A percentile compares a stretch with the other conserved stretches of the same genome.
phyloP scores from a whole-genome alignment of 306 rosid species.

The Sphenostylis stenocarpa region DNA sequence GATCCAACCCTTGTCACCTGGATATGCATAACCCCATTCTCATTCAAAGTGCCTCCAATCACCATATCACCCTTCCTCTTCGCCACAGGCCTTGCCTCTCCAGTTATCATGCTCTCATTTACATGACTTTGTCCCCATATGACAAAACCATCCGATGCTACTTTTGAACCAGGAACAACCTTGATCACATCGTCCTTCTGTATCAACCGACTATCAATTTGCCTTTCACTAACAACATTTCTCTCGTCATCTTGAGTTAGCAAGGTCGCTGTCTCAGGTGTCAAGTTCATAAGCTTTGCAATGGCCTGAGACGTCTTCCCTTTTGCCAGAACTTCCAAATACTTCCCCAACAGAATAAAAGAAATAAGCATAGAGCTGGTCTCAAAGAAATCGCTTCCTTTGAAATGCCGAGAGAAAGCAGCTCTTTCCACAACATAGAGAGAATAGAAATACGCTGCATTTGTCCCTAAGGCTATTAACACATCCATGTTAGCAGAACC shows the following conservation, averaged over 20 bases:
- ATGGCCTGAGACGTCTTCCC: slow-evolving; percentile 86
- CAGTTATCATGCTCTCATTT: slow-evolving; percentile 92
- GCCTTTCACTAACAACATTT: slow-evolving; percentile 48
- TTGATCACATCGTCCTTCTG: slow-evolving; percentile 75
- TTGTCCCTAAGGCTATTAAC: slow-evolving; percentile 78
- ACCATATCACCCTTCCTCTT: slow-evolving; percentile 66
- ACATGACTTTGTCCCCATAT: slow-evolving; percentile 75
- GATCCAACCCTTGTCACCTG: slow-evolving; percentile 85
- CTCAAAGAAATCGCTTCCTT: slow-evolving; percentile 82
- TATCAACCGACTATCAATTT: slow-evolving; percentile 64
- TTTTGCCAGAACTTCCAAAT: slow-evolving; percentile 78
- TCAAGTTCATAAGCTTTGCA: slow-evolving; percentile 80
- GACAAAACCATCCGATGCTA: slow-evolving; percentile 74
- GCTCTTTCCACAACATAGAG: slow-evolving; percentile 67
- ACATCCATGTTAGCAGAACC: slow-evolving; percentile 89
- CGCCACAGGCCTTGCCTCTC: slow-evolving; percentile 63
- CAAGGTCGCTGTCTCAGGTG: slow-evolving; percentile 68
- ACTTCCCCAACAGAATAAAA: slow-evolving; percentile 79
- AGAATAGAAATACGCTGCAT: slow-evolving; percentile 87
- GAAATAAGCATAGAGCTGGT: slow-evolving; percentile 82
- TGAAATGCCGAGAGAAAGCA: slow-evolving; percentile 49
- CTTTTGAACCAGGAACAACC: slow-evolving; percentile 68
- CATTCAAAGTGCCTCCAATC: slow-evolving; percentile 84
- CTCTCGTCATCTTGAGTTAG: slow-evolving; percentile 51
- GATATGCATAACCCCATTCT: slow-evolving; percentile 77